phyloP scores from a whole-genome alignment of 1,139 yeast genomes.

The Saccharomyces hybrid region DNA sequence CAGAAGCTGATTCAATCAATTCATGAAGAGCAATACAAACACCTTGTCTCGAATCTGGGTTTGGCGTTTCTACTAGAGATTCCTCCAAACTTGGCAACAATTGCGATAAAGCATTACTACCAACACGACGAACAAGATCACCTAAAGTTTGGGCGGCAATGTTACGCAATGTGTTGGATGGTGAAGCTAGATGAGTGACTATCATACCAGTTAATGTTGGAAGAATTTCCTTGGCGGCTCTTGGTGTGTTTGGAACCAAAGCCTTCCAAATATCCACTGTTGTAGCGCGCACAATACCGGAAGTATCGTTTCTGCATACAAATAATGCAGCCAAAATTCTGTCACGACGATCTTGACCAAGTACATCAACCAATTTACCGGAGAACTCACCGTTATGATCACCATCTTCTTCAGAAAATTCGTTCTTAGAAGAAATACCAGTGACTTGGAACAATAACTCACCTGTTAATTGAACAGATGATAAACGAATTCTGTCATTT shows the following conservation, averaged over 20 bases:
- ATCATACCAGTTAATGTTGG: constrained; percentile 76
- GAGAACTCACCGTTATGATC: constrained; percentile 55
- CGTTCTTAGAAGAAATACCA: constrained; percentile 64
- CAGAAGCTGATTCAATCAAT: constrained; percentile 66
- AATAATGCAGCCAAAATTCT: constrained; percentile 76
- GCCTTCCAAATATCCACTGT: constrained; percentile 98
- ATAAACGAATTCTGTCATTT: constrained; percentile 80
- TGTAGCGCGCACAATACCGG: constrained; percentile 80
- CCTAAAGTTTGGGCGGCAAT: constrained; percentile 94
- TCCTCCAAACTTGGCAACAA: constrained; percentile 77
- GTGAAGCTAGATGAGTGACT: constrained; percentile 73
- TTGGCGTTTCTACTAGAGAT: constrained; percentile 49
- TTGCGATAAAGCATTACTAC: constrained; percentile 78
- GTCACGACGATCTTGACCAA: constrained; percentile 86
- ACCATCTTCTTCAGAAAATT: constrained; percentile 54
- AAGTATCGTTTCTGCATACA: constrained; percentile 86
- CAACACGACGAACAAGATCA: constrained; percentile 91
- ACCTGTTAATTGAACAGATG: constrained; percentile 95
- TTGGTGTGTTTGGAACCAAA: constrained; percentile 90
- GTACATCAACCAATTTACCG: constrained; percentile 60
- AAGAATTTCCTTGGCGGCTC: constrained; percentile 87
- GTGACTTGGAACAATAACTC: constrained; percentile 90
- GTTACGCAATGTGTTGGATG: constrained; percentile 68
- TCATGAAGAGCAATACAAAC: constrained; percentile 90
- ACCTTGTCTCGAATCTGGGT: constrained; percentile 86